These are phyloP conservation scores for Aquilaria malaccensis DNA, from an alignment of 345 rosid genomes.

Conservation along the genomic window DNA sequence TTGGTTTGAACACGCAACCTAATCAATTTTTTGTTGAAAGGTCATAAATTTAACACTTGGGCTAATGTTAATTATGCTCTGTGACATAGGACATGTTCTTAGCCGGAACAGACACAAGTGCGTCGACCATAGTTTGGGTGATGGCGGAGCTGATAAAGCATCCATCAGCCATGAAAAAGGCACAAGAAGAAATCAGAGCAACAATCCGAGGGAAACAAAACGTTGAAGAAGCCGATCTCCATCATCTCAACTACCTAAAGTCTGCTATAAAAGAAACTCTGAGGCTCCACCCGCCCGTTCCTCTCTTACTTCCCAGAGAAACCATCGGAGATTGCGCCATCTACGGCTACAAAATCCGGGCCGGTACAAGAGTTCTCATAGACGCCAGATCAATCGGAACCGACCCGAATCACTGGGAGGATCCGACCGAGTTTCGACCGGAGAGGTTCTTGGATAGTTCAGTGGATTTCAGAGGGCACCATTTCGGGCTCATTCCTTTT, in stretches of 20 bases:
- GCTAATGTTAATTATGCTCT: no score
- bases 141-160: conserved; percentile 31
- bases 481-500: conserved; percentile 49
- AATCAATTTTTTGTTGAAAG: no score
- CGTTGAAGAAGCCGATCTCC: conserved; percentile 29
- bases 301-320: conserved; percentile 31
- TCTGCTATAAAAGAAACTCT: conserved; percentile 24
- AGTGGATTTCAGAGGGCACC: conserved; percentile 40
- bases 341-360: conserved; percentile 27
- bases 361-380: conserved; percentile 27
- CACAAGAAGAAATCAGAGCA: conserved; percentile 26
- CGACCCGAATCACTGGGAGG: conserved; percentile 29
- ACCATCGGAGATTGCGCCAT: conserved; percentile 22
- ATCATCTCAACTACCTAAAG: conserved; percentile 21
- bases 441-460: conserved; percentile 34
- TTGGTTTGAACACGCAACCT: no score
- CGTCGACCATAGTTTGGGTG: conserved; percentile 28
- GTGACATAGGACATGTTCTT: conserved; percentile 29
- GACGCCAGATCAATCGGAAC: conserved; percentile 20
- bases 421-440: conserved; percentile 31
- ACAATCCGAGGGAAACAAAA: conserved; percentile 12
- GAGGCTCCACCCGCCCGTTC: conserved; percentile 34
- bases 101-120: conserved; percentile 33
- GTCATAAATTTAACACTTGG: no score
- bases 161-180: conserved; percentile 24